Base-by-base conservation (phyloP, 257 asterid species). In the Paraleonurus japonicus region DNA sequence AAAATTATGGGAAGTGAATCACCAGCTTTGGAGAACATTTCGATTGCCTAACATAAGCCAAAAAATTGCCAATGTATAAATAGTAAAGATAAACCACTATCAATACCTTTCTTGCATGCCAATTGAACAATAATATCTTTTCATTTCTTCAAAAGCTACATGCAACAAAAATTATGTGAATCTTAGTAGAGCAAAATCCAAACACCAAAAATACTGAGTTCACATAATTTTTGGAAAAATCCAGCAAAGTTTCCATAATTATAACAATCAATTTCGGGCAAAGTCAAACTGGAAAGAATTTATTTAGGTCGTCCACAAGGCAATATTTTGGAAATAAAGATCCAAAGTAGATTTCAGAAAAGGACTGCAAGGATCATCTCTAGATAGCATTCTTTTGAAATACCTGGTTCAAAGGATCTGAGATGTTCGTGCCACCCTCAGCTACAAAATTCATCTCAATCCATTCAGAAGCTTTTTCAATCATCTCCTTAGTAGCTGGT, bases 351-450 rank as follows among this genome's bases (percentile, higher is more conserved):
- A 50, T 30, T 58, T 17, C 30, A 35, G 66, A 54, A n/a, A n/a
- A 64, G 62, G 77, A 43, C 5, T 63, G 58, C 35, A 62, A 55
- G 50, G 68, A 72, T 48, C 20, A 15, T 45, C 30, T 23, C 27
- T 47, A 68, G 24, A 63, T 12, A 60, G 43, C 57, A 39, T 51
- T 73, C 17, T 66, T 19, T 11, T 22, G 35, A 65, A 70, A 17
- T 70, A 92, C 98, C 98, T 88, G 89, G 68, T 81, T 73, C 16
- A 90, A 76, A 55, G 98, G 89, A 60, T 70, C 61, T 54, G 81
- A 84, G 55, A 90, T 83, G 72, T 82, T 81, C 4, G 97, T 88
- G 62, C 88, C 81, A 3, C 95, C 96, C 65, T 82, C 84, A 23
- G 95, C 92, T 61, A 77, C 30, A 74, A 90, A 73, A 78, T 85